Evolutionary conservation across 2,329 filamentous ascomycete species (phyloP).

Genomic region (Pseudogymnoascus sp.): DNA sequence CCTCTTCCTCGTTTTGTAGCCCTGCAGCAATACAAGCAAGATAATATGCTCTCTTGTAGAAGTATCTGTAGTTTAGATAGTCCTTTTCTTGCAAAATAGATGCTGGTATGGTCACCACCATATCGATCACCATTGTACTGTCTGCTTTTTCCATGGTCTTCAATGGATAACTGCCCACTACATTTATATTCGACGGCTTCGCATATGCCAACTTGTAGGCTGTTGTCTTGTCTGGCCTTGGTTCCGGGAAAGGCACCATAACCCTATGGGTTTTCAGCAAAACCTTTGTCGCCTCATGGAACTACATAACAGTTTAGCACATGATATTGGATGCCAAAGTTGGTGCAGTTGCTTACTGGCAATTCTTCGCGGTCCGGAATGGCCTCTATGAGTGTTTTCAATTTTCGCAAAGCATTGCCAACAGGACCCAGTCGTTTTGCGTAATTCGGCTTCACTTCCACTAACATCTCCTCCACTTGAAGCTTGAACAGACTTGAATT

Average conservation of each 20-base stretch:
- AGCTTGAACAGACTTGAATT: slow-evolving; percentile 62
- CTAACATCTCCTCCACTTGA: slow-evolving; percentile 56
- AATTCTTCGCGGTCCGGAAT: slow-evolving; percentile 44
- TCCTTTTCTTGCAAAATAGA: slow-evolving; percentile 87
- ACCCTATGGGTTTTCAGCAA: slow-evolving; percentile 62
- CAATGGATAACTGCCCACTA: slow-evolving; percentile 79
- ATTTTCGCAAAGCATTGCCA: slow-evolving; percentile 44
- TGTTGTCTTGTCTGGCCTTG: slow-evolving; percentile 64
- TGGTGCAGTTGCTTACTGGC: slow-evolving; percentile 27
- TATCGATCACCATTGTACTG: slow-evolving; percentile 57
- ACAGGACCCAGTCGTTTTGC: slow-evolving; percentile 46
- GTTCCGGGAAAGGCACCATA: slow-evolving; percentile 77
- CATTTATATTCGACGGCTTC: slow-evolving; percentile 71
- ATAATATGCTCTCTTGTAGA: slow-evolving; percentile 90
- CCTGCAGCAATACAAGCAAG: slow-evolving; percentile 71
- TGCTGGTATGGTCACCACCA: slow-evolving; percentile 79
- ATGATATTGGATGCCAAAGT: slow-evolving; percentile 1
- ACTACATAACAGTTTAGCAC: slow-evolving; percentile 36
- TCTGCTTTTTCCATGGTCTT: slow-evolving; percentile 65
- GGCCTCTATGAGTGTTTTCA: slow-evolving; percentile 51
- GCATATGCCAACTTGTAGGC: slow-evolving; percentile 76
- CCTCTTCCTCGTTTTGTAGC: slow-evolving; percentile 50
- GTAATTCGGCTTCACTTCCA: slow-evolving; percentile 50
- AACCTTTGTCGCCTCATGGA: slow-evolving; percentile 59
- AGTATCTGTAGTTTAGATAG: slow-evolving; percentile 85